These are phyloP conservation scores for Thielaviopsis cerberus DNA, from an alignment of 2,329 filamentous ascomycete genomes.

Conservation along the genomic window DNA sequence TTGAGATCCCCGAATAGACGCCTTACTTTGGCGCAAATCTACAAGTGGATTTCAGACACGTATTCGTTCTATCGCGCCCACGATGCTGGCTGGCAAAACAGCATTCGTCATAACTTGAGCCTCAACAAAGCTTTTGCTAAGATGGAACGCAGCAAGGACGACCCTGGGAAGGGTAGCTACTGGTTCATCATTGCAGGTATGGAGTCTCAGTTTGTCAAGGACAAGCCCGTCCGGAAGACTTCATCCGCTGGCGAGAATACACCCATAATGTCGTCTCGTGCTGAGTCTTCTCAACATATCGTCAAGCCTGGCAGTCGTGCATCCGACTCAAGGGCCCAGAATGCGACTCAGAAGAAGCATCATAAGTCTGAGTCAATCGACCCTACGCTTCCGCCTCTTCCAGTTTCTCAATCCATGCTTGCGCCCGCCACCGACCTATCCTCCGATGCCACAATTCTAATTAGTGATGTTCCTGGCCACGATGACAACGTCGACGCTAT, in stretches of 20 bases:
- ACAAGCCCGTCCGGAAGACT: conserved; percentile 51
- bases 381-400: conserved; percentile 21
- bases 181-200: conserved; percentile 86
- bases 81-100: conserved; percentile 86
- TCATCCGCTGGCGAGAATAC: conserved; percentile 37
- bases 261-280: conserved; percentile 37
- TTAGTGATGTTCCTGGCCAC: conserved; percentile 43
- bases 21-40: conserved; percentile 79
- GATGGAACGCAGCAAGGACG: conserved; percentile 75
- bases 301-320: conserved; percentile 18
- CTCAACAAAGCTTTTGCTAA: conserved; percentile 91
- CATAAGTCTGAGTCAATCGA: conserved; percentile 5
- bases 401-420: conserved; percentile 21
- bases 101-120: conserved; percentile 88
- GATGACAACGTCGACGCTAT: conserved; percentile 31
- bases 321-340: conserved; percentile 23
- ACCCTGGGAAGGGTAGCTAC: conserved; percentile 97
- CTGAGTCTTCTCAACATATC: conserved; percentile 20
- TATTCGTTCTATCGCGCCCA: conserved; percentile 89
- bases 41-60: conserved; percentile 74
- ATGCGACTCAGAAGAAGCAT: conserved; percentile 13
- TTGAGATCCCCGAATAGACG: conserved; percentile 72
- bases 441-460: conserved; percentile 59
- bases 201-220: conserved; percentile 76
- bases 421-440: conserved; percentile 39